These are phyloP conservation scores for Saturnispora bothae DNA, from an alignment of 805 yeast species.

Conservation along the genomic window DNA sequence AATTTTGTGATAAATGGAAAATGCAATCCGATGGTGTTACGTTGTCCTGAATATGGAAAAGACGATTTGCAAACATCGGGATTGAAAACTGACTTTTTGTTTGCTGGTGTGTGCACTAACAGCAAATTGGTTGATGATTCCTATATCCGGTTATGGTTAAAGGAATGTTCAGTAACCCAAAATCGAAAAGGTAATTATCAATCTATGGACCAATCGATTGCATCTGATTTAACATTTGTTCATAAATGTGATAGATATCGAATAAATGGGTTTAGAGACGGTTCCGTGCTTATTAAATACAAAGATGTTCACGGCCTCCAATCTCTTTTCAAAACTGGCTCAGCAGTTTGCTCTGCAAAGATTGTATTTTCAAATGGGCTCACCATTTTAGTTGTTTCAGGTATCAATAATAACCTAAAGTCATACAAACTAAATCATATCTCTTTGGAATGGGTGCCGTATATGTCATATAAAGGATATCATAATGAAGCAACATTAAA, in stretches of 20 bases:
- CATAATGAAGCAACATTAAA: constrained; percentile 1
- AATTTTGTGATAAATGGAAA: no score
- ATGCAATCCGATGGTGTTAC: no score
- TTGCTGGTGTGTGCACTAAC: no score
- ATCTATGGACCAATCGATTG: background rate
- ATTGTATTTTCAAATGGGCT: background rate
- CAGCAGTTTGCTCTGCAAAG: constrained; percentile 6
- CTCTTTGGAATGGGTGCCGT: constrained; percentile 1
- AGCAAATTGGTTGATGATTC: no score
- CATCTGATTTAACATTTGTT: constrained; percentile 8
- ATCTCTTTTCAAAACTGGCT: background rate
- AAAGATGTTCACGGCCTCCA: background rate
- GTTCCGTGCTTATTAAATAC: constrained; percentile 4
- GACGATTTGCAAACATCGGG: no score
- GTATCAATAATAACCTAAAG: constrained; percentile 2
- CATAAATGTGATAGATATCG: background rate
- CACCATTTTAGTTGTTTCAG: constrained; percentile 7
- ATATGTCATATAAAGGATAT: constrained; percentile 8
- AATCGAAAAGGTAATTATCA: background rate
- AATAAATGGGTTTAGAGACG: constrained; percentile 10
- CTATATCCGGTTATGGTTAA: no score
- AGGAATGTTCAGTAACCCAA: background rate
- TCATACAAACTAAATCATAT: constrained; percentile 5
- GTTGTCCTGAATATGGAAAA: no score
- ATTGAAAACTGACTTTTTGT: no score